phyloP scores from a whole-genome alignment of 1,284 basidiomycete genomes.

The Leccinum subatratum region DNA sequence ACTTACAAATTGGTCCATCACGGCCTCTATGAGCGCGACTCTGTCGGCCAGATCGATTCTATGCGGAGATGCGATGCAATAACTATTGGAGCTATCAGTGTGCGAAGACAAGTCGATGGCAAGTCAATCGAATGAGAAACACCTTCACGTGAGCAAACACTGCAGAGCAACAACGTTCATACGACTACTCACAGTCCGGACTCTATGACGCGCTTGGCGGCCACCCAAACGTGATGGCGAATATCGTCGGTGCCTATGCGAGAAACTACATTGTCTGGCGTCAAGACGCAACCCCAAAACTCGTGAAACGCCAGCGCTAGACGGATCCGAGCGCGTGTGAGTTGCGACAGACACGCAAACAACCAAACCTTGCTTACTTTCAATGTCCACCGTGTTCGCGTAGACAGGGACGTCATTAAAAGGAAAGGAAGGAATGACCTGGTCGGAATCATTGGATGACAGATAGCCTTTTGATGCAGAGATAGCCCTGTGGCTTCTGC shows the following conservation, averaged over 20 bases:
- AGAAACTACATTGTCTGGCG: slow-evolving; percentile 31
- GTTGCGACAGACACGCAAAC: neutral
- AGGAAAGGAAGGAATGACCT: slow-evolving; percentile 29
- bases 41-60: slow-evolving; percentile 17
- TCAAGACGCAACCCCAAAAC: slow-evolving; percentile 37
- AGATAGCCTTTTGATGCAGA: neutral
- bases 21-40: slow-evolving; percentile 18
- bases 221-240: slow-evolving; percentile 44
- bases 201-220: slow-evolving; percentile 37
- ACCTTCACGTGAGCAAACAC: slow-evolving; percentile 1
- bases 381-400: slow-evolving; percentile 35
- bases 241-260: slow-evolving; percentile 27
- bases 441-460: slow-evolving; percentile 9
- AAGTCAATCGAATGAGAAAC: neutral
- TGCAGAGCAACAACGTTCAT: neutral
- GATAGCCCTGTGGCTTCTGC: neutral
- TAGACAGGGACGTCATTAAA: slow-evolving; percentile 30
- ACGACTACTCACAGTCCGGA: slow-evolving; percentile 24
- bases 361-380: slow-evolving; percentile 29
- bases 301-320: slow-evolving; percentile 38
- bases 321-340: slow-evolving; percentile 6
- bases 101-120: neutral
- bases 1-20: slow-evolving; percentile 30
- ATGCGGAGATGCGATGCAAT: neutral
- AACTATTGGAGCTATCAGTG: neutral